A percentile compares a stretch with the other conserved stretches of the same genome.
These are phyloP conservation scores for Fusarium sp. DNA, from an alignment of 2,329 filamentous ascomycete species.

Conservation along the genomic window DNA sequence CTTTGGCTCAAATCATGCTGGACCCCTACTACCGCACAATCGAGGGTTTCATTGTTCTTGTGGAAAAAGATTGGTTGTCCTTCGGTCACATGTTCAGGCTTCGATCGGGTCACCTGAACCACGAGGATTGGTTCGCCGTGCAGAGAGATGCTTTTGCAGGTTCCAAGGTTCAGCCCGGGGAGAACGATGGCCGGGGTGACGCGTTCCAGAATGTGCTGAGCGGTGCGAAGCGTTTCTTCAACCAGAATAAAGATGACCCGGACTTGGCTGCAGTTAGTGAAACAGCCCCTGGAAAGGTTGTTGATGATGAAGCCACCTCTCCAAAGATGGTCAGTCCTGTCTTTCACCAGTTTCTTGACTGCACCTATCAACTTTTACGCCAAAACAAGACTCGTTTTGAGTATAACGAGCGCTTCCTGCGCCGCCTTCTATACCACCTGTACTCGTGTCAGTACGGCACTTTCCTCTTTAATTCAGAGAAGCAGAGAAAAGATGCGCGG, in stretches of 20 bases:
- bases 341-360: conserved; percentile 97
- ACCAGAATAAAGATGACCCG: conserved; percentile 68
- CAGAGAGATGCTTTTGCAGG: conserved; percentile 82
- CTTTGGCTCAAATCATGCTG: conserved; percentile 88
- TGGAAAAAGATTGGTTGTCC: conserved; percentile 98
- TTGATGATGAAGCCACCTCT: conserved; percentile 73
- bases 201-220: conserved; percentile 87
- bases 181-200: conserved; percentile 70
- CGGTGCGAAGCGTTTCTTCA: conserved; percentile 90
- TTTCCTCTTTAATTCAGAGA: conserved; percentile 94
- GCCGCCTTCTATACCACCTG: conserved; percentile 88
- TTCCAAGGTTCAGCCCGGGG: conserved; percentile 67
- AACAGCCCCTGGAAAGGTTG: conserved; percentile 49
- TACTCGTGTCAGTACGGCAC: conserved; percentile 98
- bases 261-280: conserved; percentile 66
- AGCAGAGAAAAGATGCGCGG: conserved; percentile 76
- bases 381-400: conserved; percentile 92
- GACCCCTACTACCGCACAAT: conserved; percentile 96
- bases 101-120: conserved; percentile 85
- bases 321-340: conserved; percentile 94
- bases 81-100: conserved; percentile 98
- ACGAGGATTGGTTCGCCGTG: conserved; percentile 92
- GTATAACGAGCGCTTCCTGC: conserved; percentile 92
- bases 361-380: conserved; percentile 86
- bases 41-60: conserved; percentile 90